Percentiles rank a stretch among this genome's conserved stretches.
phyloP scores from a whole-genome alignment of 371 early-diverging fungal species.

The Chytridiales sp. region DNA sequence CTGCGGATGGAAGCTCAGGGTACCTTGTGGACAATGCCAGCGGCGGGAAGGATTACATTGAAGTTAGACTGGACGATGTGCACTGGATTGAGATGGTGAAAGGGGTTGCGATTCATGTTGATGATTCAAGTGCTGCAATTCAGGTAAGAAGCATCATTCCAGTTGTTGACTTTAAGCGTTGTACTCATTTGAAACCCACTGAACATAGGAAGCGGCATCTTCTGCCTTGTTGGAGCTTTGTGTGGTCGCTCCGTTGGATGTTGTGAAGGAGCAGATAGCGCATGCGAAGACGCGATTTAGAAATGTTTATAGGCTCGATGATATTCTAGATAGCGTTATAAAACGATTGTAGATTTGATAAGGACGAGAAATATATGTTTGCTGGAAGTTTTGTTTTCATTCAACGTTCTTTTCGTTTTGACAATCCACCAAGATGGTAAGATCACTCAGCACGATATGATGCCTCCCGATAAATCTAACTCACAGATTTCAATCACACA shows the following conservation, averaged over 20 bases:
- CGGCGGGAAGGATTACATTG: slow-evolving; percentile 22
- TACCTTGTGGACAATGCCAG: slow-evolving; percentile 15
- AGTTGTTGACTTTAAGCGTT: neutral
- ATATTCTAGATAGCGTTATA: neutral
- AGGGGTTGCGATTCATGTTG: slow-evolving; percentile 46
- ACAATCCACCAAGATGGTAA: too few relatives aligned
- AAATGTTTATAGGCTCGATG: slow-evolving; percentile 1
- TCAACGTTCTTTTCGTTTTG: too few relatives aligned
- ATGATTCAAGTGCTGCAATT: slow-evolving; percentile 41
- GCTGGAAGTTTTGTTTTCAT: too few relatives aligned
- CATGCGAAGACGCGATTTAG: neutral
- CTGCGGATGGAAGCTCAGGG: slow-evolving; percentile 9
- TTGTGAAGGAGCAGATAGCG: slow-evolving; percentile 7
- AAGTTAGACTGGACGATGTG: slow-evolving; percentile 39
- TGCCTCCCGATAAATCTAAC: too few relatives aligned
- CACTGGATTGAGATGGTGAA: slow-evolving; percentile 47
- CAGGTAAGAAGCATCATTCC: slow-evolving; percentile 29
- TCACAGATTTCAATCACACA: too few relatives aligned
- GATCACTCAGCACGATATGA: too few relatives aligned
- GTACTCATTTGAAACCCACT: neutral
- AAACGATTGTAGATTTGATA: too few relatives aligned
- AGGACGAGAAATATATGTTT: too few relatives aligned
- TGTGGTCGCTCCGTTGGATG: slow-evolving; percentile 8
- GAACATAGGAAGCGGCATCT: neutral
- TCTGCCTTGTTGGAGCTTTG: slow-evolving; percentile 1